A percentile compares a stretch with the other conserved stretches of the same genome.
Conservation (phyloP, 768 basidiomycete species). For the Amanita pseudoporphyria region DNA sequence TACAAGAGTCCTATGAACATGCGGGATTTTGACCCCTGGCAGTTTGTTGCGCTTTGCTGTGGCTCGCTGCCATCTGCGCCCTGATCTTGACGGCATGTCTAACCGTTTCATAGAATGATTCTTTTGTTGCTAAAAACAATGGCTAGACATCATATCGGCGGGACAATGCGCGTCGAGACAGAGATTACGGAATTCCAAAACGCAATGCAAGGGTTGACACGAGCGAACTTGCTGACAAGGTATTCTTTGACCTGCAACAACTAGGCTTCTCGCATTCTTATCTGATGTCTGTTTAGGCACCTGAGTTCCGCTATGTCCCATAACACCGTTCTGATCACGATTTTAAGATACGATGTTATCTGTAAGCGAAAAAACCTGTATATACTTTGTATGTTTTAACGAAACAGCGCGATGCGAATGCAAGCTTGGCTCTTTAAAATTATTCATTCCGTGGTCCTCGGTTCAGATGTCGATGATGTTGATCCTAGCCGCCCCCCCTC, state of each 20-base stretch:
- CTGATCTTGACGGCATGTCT: conserved; percentile 38
- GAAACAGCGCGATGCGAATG: too few relatives aligned
- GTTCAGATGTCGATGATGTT: too few relatives aligned
- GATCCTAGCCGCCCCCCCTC: too few relatives aligned
- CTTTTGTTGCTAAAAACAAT: neutral
- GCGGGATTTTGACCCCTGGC: neutral
- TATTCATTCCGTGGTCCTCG: too few relatives aligned
- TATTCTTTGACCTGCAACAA: conserved; percentile 14
- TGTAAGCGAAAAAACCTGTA: neutral
- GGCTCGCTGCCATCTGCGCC: conserved; percentile 45
- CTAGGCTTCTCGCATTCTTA: neutral
- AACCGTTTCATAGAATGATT: too few relatives aligned
- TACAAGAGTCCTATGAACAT: neutral
- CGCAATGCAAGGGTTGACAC: conserved; percentile 47
- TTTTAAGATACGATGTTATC: neutral
- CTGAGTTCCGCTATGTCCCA: conserved; percentile 43
- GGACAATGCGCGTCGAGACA: conserved; percentile 51
- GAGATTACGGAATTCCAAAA: conserved; percentile 39
- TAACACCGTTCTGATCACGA: neutral
- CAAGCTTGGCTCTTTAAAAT: too few relatives aligned
- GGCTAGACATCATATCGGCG: conserved; percentile 49
- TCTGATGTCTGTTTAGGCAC: conserved; percentile 29
- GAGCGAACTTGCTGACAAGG: conserved; percentile 56
- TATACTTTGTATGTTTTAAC: neutral
- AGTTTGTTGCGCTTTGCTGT: conserved; percentile 44